Evolutionary conservation across 73 alveolate genomes (phyloP).

Genomic region (Stentor roeselii): DNA sequence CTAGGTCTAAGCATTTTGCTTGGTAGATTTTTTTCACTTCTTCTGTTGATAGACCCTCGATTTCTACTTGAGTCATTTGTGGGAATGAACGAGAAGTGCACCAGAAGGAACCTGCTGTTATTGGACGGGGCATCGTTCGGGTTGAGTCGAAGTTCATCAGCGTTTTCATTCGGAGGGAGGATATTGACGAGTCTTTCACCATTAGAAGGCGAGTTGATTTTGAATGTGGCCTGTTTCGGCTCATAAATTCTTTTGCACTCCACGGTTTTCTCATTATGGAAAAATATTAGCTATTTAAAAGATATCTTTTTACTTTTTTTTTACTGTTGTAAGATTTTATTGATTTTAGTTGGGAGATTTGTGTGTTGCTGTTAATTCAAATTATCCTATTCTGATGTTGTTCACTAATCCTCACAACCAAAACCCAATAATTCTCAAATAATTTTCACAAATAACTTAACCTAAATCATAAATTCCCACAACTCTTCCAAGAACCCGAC

Average conservation of each 20-base stretch:
- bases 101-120: background rate
- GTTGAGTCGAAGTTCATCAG: background rate
- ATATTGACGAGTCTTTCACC: background rate
- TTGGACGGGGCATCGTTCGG: background rate
- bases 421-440: too few species aligned
- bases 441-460: too few species aligned
- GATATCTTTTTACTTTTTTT: too few species aligned
- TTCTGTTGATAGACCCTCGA: background rate
- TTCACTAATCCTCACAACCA: too few species aligned
- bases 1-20: conserved; percentile 26
- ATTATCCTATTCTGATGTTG: too few species aligned
- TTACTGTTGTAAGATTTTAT: too few species aligned
- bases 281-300: too few species aligned
- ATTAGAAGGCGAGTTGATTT: background rate
- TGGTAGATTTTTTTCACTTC: background rate
- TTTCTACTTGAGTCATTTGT: background rate
- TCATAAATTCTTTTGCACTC: background rate
- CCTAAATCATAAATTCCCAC: too few species aligned
- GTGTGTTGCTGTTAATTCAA: too few species aligned
- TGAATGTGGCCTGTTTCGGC: background rate
- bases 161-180: background rate
- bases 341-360: too few species aligned
- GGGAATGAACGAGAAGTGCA: background rate
- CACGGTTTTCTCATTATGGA: background rate
- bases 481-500: too few species aligned